phyloP scores from a whole-genome alignment of 768 basidiomycete species.

The Leccinum imitatum region DNA sequence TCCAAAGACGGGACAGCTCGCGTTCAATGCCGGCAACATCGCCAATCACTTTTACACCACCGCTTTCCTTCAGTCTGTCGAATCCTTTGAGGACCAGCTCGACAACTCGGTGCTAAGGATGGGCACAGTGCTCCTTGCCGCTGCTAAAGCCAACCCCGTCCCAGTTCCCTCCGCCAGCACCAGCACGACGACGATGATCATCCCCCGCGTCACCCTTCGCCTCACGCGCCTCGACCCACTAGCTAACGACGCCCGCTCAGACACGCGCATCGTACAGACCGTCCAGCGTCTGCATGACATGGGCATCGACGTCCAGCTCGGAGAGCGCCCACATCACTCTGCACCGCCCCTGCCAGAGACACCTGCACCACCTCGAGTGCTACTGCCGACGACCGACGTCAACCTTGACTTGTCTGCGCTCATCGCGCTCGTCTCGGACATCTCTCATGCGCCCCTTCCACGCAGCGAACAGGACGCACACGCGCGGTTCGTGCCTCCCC shows the following conservation, averaged over 20 bases:
- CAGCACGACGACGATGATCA: not conserved
- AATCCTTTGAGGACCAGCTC: no score
- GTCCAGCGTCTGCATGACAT: conserved; percentile 54
- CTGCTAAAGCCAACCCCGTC: no score
- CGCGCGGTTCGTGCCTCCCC: conserved; percentile 60
- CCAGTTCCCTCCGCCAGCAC: not conserved
- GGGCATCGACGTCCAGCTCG: conserved; percentile 68
- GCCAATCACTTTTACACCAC: no score
- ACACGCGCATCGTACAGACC: conserved; percentile 62
- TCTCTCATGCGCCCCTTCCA: conserved; percentile 73
- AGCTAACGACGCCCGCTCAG: conserved; percentile 29
- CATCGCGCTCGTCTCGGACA: conserved; percentile 81
- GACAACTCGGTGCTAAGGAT: conserved; percentile 45
- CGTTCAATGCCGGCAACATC: no score
- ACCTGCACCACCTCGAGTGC: conserved; percentile 5
- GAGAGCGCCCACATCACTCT: conserved; percentile 44
- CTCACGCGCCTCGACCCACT: conserved; percentile 66
- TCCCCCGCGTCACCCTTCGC: conserved; percentile 27
- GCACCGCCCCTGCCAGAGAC: not conserved
- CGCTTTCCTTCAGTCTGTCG: no score
- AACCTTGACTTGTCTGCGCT: conserved; percentile 85
- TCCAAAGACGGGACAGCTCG: no score
- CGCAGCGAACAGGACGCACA: conserved; percentile 54
- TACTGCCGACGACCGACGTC: conserved; percentile 56
- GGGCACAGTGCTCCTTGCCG: no score